Evolutionary conservation across 805 yeast genomes (phyloP).

Genomic region (Candida stauntonica): DNA sequence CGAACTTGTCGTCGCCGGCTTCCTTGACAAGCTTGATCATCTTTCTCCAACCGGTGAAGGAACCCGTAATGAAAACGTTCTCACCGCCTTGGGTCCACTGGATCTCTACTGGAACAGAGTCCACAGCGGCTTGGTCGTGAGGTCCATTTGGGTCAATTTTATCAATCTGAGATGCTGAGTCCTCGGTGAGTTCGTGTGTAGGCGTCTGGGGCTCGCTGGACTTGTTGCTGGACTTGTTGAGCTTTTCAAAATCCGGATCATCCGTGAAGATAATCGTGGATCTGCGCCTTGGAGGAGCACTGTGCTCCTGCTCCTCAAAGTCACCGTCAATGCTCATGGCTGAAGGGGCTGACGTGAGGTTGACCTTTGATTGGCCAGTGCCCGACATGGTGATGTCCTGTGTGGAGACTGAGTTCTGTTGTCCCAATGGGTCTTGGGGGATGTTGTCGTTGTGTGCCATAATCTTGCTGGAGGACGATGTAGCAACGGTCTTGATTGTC

Average conservation of each 20-base stretch:
- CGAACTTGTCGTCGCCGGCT: conserved; percentile 49
- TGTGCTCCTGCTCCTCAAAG: conserved; percentile 1
- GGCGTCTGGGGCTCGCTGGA: conserved; percentile 25
- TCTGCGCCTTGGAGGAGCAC: conserved; percentile 44
- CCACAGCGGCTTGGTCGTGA: conserved; percentile 2
- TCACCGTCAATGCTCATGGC: conserved; percentile 25
- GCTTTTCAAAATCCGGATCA: conserved; percentile 53
- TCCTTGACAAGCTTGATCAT: conserved; percentile 80
- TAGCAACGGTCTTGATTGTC: conserved; percentile 11
- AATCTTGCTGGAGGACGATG: conserved; percentile 19
- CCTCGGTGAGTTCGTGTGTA: conserved; percentile 11
- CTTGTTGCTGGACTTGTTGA: conserved; percentile 34
- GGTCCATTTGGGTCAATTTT: conserved; percentile 7
- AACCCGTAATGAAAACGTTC: conserved; percentile 93
- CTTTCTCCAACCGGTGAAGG: conserved; percentile 97
- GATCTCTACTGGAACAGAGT: conserved; percentile 52
- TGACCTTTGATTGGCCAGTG: conserved; percentile 22
- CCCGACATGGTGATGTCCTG: conserved; percentile 28
- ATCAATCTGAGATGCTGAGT: conserved; percentile 10
- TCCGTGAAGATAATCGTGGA: conserved; percentile 70
- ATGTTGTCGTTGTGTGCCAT: conserved; percentile 18
- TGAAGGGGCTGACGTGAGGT: conserved; percentile 22
- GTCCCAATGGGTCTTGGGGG: background rate
- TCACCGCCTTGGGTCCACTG: conserved; percentile 97
- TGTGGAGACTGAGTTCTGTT: conserved; percentile 15